Evolutionary conservation across 352 stramenopile species (phyloP).

Genomic region (Globisporangium mamillatum): DNA sequence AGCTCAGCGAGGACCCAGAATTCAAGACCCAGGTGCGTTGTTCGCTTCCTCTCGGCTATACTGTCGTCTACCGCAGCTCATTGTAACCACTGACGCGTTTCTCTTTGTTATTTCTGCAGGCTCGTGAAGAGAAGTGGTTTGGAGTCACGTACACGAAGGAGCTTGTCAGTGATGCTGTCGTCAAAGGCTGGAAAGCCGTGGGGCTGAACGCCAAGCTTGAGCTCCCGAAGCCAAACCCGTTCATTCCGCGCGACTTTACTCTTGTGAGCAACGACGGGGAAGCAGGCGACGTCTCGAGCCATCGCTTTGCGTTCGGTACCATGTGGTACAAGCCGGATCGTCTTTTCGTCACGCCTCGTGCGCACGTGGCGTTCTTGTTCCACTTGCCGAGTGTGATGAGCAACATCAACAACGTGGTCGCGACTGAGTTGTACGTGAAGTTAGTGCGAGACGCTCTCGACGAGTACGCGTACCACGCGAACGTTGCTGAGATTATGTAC

Average conservation of each 20-base stretch:
- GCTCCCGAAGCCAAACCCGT: constrained; percentile 61
- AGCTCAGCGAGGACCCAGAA: constrained; percentile 28
- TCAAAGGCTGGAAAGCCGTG: constrained; percentile 39
- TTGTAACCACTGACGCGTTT: neutral
- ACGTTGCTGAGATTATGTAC: constrained; percentile 72
- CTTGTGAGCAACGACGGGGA: constrained; percentile 33
- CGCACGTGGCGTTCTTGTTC: constrained; percentile 52
- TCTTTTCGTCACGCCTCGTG: constrained; percentile 57
- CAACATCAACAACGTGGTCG: constrained; percentile 35
- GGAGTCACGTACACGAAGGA: constrained; percentile 53
- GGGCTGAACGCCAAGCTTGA: constrained; percentile 40
- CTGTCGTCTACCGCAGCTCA: neutral
- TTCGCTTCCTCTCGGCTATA: neutral
- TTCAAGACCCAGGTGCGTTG: constrained; percentile 36
- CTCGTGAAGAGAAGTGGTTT: constrained; percentile 62
- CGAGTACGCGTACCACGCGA: constrained; percentile 73
- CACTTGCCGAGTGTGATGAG: constrained; percentile 48
- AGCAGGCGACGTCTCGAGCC: constrained; percentile 26
- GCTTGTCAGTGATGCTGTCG: constrained; percentile 26
- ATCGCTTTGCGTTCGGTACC: constrained; percentile 41
- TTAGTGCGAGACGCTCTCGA: constrained; percentile 64
- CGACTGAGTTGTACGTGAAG: constrained; percentile 60
- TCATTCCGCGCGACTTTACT: constrained; percentile 71
- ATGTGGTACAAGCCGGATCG: constrained; percentile 67
- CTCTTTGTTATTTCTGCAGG: constrained; percentile 18